These are phyloP conservation scores for Kodamaea nitidulidarum DNA, from an alignment of 805 yeast genomes.

Conservation along the genomic window DNA sequence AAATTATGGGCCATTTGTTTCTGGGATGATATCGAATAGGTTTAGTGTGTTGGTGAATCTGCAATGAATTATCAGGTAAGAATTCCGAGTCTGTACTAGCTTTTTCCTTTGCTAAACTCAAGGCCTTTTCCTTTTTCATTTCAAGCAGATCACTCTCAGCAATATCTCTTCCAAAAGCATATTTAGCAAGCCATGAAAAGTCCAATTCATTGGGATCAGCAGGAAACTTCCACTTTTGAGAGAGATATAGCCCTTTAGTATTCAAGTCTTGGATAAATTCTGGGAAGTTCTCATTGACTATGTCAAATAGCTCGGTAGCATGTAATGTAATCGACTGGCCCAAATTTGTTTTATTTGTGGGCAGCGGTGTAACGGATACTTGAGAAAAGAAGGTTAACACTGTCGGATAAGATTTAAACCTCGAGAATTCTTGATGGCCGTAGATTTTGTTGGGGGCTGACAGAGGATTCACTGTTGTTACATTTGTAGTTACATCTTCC, in stretches of 20 bases:
- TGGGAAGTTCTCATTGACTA: slow-evolving; percentile 16
- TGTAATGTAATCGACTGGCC: slow-evolving; percentile 20
- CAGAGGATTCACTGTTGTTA: slow-evolving; percentile 11
- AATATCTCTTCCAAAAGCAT: slow-evolving; percentile 9
- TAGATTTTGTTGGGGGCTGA: slow-evolving; percentile 9
- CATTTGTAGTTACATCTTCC: slow-evolving; percentile 7
- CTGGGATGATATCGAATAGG: slow-evolving; percentile 9
- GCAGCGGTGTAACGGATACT: slow-evolving; percentile 2
- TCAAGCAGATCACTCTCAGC: slow-evolving; percentile 3
- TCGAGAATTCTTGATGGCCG: slow-evolving; percentile 21
- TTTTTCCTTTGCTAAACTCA: slow-evolving; percentile 5
- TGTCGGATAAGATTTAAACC: slow-evolving; percentile 18
- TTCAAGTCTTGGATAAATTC: slow-evolving; percentile 15
- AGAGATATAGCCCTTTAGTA: slow-evolving; percentile 12
- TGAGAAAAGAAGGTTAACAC: slow-evolving; percentile 19
- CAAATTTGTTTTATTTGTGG: slow-evolving; percentile 8
- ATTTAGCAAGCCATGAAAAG: slow-evolving; percentile 9
- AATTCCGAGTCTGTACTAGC: slow-evolving; percentile 10
- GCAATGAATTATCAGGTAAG: slow-evolving; percentile 7
- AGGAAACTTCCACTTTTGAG: slow-evolving; percentile 8
- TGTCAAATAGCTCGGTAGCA: slow-evolving; percentile 19
- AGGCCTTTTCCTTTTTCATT: slow-evolving; percentile 7
- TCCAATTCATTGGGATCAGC: slow-evolving; percentile 5
- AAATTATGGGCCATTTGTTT: slow-evolving; percentile 13
- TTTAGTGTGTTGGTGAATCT: slow-evolving; percentile 10